phyloP scores from a whole-genome alignment of 2,329 filamentous ascomycete genomes.

The Bertia moriformis region DNA sequence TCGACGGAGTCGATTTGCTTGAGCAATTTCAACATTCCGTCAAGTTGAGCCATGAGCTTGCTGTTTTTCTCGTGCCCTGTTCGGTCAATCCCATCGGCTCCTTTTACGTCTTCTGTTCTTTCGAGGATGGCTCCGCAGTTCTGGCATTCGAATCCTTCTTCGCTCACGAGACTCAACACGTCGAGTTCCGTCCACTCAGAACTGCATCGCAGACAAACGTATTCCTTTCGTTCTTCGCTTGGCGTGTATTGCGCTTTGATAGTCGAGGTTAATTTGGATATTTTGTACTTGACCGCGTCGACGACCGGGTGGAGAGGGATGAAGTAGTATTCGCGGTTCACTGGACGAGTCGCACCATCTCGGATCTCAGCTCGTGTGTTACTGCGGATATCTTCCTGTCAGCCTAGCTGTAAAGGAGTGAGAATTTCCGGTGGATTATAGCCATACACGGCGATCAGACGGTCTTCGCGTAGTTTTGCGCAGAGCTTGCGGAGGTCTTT shows the following conservation, averaged over 20 bases:
- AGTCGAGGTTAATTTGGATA: not conserved
- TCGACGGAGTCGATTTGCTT: slow-evolving; percentile 29
- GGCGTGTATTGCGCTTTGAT: slow-evolving; percentile 1
- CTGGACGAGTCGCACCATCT: not conserved
- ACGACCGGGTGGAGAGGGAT: not conserved
- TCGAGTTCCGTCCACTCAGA: slow-evolving; percentile 1
- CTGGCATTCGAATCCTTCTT: slow-evolving; percentile 1
- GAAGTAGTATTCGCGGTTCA: slow-evolving; percentile 1
- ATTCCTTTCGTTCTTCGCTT: slow-evolving; percentile 1
- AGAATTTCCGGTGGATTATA: not conserved
- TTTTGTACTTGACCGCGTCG: not conserved
- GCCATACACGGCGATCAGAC: slow-evolving; percentile 1
- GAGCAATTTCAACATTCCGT: slow-evolving; percentile 26
- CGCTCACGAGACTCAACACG: not conserved
- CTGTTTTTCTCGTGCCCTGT: slow-evolving; percentile 31
- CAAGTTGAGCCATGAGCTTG: slow-evolving; percentile 28
- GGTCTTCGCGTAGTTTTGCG: not conserved
- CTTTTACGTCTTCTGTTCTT: not conserved
- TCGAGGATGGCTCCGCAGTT: not conserved
- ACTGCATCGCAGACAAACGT: not conserved
- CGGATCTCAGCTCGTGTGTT: slow-evolving; percentile 1
- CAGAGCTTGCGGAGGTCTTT: slow-evolving; percentile 1
- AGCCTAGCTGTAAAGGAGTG: not conserved
- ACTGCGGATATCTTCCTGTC: not conserved
- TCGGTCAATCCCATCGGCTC: not conserved